phyloP scores from a whole-genome alignment of 306 rosid species.

The Argentina anserina region DNA sequence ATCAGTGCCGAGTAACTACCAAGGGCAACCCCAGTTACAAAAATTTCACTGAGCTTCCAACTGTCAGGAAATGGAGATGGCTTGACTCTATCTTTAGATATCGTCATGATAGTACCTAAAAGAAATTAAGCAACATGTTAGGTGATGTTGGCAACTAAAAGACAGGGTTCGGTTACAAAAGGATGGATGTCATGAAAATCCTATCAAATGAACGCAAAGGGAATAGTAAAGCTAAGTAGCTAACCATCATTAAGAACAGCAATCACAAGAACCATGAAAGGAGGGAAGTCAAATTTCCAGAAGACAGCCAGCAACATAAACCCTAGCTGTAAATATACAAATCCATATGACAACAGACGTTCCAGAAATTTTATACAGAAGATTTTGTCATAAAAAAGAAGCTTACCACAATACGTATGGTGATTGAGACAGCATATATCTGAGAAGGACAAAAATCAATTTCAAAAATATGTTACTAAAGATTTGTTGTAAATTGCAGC shows the following conservation, averaged over 20 bases:
- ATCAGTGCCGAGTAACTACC: slow-evolving; percentile 60
- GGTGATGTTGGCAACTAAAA: neutral
- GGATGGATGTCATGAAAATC: neutral
- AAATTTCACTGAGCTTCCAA: slow-evolving; percentile 76
- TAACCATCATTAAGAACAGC: slow-evolving; percentile 78
- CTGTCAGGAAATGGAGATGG: slow-evolving; percentile 73
- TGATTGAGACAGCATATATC: slow-evolving; percentile 84
- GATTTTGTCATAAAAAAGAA: neutral
- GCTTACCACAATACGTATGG: slow-evolving; percentile 77
- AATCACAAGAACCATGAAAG: slow-evolving; percentile 75
- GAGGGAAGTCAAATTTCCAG: slow-evolving; percentile 74
- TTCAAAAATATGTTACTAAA: neutral
- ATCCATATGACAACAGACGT: slow-evolving; percentile 16
- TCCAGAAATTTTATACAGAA: slow-evolving; percentile 7
- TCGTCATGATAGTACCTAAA: slow-evolving; percentile 75
- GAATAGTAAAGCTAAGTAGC: slow-evolving; percentile 31
- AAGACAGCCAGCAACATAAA: slow-evolving; percentile 57
- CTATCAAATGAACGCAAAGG: no score
- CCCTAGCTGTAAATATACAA: slow-evolving; percentile 49
- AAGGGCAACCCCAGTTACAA: slow-evolving; percentile 61
- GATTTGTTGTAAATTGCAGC: slow-evolving; percentile 13
- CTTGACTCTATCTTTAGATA: slow-evolving; percentile 71
- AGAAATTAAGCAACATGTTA: slow-evolving; percentile 20
- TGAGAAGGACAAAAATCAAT: slow-evolving; percentile 21
- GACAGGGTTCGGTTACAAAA: neutral